Base-by-base conservation (phyloP, 805 yeast genomes). In the Ogataea polymorpha region DNA sequence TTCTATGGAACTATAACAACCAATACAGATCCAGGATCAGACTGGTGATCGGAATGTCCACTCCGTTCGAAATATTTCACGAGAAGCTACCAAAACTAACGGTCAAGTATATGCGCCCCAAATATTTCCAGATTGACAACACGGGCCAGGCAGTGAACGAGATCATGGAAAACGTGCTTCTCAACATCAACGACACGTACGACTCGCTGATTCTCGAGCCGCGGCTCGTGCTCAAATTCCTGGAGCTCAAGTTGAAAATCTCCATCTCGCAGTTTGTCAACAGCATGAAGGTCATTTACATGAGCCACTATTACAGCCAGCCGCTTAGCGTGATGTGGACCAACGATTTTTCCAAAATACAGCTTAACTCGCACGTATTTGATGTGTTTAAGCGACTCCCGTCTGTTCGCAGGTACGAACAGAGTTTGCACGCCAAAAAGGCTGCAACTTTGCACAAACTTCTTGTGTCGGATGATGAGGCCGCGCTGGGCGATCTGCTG, bases 161-260 rank as follows among this genome's bases (percentile, higher is more conserved):
- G 34, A 56, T 63, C 24, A 56, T 61, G 56, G 62, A 62, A 32
- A 52, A 59, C 37, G 42, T 63, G 21, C 42, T 63, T 17, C 53
- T 65, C 23, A 59, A 58, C 40, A 60, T 58, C 27, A 51, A 53
- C 34, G 62, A 59, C 28, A 55, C 63, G 1, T 56, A 57, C 31
- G 55, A 58, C 40, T 58, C 63, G 12, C 50, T 63, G 18, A 62
- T 61, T 43, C 59, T 63, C 44, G 63, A 61, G 27, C 66, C 65
- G 0, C 39, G 39, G 17, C 35, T 55, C 24, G 54, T 62, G n/a
- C 41, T 62, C 16, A 44, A 53, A n/a, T 55, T 60, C 32, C 45
- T 63, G 17, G 37, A 53, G 13, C 35, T 42, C 42, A 54, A 53
- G 32, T 49, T 53, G n/a, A 41, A 48, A 32, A 48, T 61, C 11